These are phyloP conservation scores for Thermochaetoides thermophila DNA, from an alignment of 495 filamentous ascomycete species.

Conservation along the genomic window DNA sequence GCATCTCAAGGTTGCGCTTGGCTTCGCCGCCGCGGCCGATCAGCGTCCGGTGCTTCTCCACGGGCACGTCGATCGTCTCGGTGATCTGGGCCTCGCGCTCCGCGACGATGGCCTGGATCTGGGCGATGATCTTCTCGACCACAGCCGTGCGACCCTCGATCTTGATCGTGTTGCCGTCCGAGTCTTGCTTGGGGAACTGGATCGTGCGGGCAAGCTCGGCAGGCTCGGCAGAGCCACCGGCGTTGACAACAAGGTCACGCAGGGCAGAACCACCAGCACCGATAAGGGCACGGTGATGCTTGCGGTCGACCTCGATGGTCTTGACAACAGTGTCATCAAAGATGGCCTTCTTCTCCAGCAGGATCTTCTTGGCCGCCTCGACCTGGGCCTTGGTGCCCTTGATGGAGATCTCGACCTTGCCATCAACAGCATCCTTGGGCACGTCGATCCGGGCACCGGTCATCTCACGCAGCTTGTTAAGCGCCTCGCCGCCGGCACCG, in stretches of 20 bases:
- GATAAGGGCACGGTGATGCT: slow-evolving; percentile 82
- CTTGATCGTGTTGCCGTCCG: slow-evolving; percentile 69
- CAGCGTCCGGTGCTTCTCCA: slow-evolving; percentile 75
- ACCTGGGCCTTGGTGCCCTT: slow-evolving; percentile 86
- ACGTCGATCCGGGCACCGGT: slow-evolving; percentile 85
- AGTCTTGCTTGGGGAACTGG: slow-evolving; percentile 70
- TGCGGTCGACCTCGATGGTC: slow-evolving; percentile 73
- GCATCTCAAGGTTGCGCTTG: slow-evolving; percentile 68
- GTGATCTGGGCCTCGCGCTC: slow-evolving; percentile 67
- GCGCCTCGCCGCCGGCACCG: slow-evolving; percentile 71
- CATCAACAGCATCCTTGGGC: slow-evolving; percentile 41
- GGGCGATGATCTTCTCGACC: slow-evolving; percentile 74
- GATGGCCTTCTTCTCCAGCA: slow-evolving; percentile 66
- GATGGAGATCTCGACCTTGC: slow-evolving; percentile 67
- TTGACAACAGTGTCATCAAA: slow-evolving; percentile 78
- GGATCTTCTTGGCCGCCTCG: slow-evolving; percentile 70
- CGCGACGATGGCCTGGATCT: slow-evolving; percentile 63
- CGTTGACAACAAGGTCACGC: slow-evolving; percentile 69
- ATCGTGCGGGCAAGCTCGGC: slow-evolving; percentile 70
- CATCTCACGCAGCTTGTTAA: slow-evolving; percentile 72
- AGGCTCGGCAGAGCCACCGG: slow-evolving; percentile 76
- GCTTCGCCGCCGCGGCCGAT: slow-evolving; percentile 86
- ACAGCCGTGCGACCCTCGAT: slow-evolving; percentile 70
- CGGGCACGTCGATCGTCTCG: slow-evolving; percentile 62
- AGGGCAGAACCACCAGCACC: slow-evolving; percentile 72